Percentiles rank a stretch among this genome's conserved stretches.
Conservation (phyloP, 345 rosid species). For the Gossypium turneri region DNA sequence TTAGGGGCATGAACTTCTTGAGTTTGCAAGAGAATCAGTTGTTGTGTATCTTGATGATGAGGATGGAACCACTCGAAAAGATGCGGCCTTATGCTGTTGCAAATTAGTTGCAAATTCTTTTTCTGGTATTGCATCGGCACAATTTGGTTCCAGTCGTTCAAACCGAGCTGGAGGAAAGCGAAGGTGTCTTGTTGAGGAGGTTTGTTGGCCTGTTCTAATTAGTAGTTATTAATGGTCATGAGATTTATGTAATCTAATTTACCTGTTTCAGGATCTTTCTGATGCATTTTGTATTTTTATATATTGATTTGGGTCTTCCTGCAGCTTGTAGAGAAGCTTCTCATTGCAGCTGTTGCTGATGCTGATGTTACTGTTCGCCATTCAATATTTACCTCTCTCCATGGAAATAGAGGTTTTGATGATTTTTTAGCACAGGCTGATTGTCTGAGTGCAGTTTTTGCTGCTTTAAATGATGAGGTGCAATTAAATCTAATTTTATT, state of each 20-base stretch:
- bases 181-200: constrained; percentile 89
- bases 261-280: constrained; percentile 10
- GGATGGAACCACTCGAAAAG: constrained; percentile 85
- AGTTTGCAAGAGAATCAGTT: constrained; percentile 88
- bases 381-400: constrained; percentile 79
- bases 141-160: constrained; percentile 68
- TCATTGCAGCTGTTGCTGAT: constrained; percentile 91
- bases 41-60: constrained; percentile 86
- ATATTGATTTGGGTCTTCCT: constrained; percentile 28
- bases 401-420: constrained; percentile 81
- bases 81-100: constrained; percentile 95
- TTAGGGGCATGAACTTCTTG: constrained; percentile 82
- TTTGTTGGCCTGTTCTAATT: constrained; percentile 15
- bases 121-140: constrained; percentile 42
- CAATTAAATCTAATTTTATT: constrained; percentile 13
- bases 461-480: constrained; percentile 99
- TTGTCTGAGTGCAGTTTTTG: constrained; percentile 91
- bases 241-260: background rate
- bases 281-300: constrained; percentile 21
- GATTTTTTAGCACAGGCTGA: constrained; percentile 96
- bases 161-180: constrained; percentile 74
- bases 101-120: constrained; percentile 78
- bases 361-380: constrained; percentile 93
- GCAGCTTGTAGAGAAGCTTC: constrained; percentile 99
- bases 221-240: background rate